Percentiles rank a stretch among this genome's conserved stretches.
Conservation (phyloP, 2,329 filamentous ascomycete genomes). For the Aschersonia sp. region DNA sequence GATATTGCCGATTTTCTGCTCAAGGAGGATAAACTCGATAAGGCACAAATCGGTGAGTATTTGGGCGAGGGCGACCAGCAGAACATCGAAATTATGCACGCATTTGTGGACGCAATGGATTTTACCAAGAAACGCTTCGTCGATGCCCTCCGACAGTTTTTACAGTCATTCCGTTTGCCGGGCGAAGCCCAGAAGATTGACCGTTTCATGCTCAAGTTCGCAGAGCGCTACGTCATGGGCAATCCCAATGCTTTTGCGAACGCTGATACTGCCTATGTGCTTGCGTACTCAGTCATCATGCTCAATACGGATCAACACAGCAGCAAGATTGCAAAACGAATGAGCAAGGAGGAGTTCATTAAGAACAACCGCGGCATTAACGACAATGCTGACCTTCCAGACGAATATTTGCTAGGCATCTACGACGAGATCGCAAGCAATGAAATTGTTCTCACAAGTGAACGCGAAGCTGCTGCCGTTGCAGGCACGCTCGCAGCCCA, state of each 20-base stretch:
- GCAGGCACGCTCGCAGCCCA: slow-evolving; percentile 47
- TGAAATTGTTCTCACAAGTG: slow-evolving; percentile 88
- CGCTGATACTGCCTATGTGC: slow-evolving; percentile 90
- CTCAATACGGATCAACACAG: slow-evolving; percentile 95
- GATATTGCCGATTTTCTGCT: slow-evolving; percentile 78
- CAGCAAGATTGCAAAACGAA: slow-evolving; percentile 64
- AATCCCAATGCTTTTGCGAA: slow-evolving; percentile 98
- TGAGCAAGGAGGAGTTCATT: slow-evolving; percentile 96
- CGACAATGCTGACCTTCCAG: slow-evolving; percentile 81
- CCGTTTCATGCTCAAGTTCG: slow-evolving; percentile 98
- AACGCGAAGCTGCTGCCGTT: slow-evolving; percentile 77
- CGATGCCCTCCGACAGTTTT: slow-evolving; percentile 76
- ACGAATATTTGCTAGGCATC: slow-evolving; percentile 79
- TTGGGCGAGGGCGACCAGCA: slow-evolving; percentile 85
- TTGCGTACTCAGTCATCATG: slow-evolving; percentile 93
- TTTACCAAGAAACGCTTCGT: slow-evolving; percentile 87
- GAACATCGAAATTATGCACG: slow-evolving; percentile 96
- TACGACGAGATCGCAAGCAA: slow-evolving; percentile 85
- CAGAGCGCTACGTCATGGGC: slow-evolving; percentile 83
- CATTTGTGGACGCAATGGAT: slow-evolving; percentile 91
- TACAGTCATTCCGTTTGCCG: slow-evolving; percentile 87
- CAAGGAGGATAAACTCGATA: slow-evolving; percentile 72
- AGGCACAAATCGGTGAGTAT: slow-evolving; percentile 84
- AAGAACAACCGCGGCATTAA: slow-evolving; percentile 99
- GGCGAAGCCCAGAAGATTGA: slow-evolving; percentile 98